Evolutionary conservation across 345 rosid species (phyloP), one percentile per base, ranked within the genome.

Genomic region (Citropsis articulata): DNA sequence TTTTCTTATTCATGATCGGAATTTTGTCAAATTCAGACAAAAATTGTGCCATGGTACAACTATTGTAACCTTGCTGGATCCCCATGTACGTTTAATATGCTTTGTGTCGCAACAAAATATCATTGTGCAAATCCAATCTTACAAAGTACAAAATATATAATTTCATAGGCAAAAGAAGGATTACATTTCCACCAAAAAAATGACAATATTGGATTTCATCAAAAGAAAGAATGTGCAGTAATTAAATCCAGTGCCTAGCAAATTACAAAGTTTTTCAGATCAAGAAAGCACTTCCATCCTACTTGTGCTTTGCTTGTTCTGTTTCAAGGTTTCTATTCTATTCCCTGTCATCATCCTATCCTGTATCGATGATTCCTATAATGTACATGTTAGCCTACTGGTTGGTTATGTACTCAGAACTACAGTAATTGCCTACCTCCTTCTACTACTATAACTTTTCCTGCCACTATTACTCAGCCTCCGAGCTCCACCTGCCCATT

Each of bases 301-400:
- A 78, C 50, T 22, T 36, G 4, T 56, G 73, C 69, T 68, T 77
- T 82, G 66, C 60, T 70, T 80, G 56, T 70, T 66, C 82, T 30
- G 78, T 61, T 80, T 70, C 87, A 79, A 45, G 25, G 76, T 71
- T 69, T 77, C 73, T 79, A 60, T 72, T 45, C 69, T n/a, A 30
- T 75, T 66, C 57, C 50, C 77, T 76, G 40, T 76, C 75, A 73
- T 80, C 79, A 79, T 67, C 68, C 86, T 79, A 83, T 75, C 69
- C 77, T 85, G 80, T 77, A 60, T 76, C 79, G 77, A 76, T 55
- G 57, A 53, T 53, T 78, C 79, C 75, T 70, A 81, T 63, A 77
- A 87, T 90, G 79, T 87, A 90, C 88, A 85, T 65, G 93, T 85
- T 85, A 90, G 85, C 80, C 86, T 85, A 88, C 81, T 78, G 66